Base-by-base conservation (phyloP, 345 rosid genomes). In the Salix caprea region DNA sequence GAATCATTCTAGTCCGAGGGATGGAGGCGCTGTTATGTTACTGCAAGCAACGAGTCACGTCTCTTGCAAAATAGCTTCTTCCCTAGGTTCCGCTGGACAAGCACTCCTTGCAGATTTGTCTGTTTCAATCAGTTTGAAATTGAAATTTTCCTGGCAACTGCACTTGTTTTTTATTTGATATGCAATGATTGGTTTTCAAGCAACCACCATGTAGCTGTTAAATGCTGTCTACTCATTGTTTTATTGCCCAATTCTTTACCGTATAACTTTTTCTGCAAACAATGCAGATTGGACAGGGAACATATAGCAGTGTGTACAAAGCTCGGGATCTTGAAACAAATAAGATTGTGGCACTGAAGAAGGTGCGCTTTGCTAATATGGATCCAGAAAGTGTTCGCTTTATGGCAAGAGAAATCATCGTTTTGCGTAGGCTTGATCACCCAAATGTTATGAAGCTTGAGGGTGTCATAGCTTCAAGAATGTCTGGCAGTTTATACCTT, bases 361-460 rank as follows among this genome's bases (percentile, higher is more conserved):
- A 90, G 81, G 94, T 90, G 9, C 84, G 94, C 48, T 90, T 90
- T 82, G 92, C 91, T 72, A 87, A 86, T 77, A 86, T 83, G 90
- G 94, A 90, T 78, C 92, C 90, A 0, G 94, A 89, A 66, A 90
- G 92, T 83, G 91, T 90, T 80, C 79, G 88, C 46, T 90, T 90
- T 78, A 90, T 90, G 94, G 94, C 94, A 4, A 85, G 94, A 82
- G 92, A 90, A 70, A 90, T 90, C 52, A 88, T 85, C 60, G 81
- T 90, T 70, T 84, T 90, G 79, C 81, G 92, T 0, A 88, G 86
- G 67, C 92, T 90, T 76, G 90, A 90, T 79, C 92, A 90, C 78
- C 91, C 90, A 21, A 90, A 89, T 79, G 90, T 89, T 10, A 90
- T 90, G 91, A 90, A 89, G 84, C 94, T 90, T 81, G 91, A 90